phyloP scores from a whole-genome alignment of 2,329 filamentous ascomycete species.

The Colletotrichum phormii region DNA sequence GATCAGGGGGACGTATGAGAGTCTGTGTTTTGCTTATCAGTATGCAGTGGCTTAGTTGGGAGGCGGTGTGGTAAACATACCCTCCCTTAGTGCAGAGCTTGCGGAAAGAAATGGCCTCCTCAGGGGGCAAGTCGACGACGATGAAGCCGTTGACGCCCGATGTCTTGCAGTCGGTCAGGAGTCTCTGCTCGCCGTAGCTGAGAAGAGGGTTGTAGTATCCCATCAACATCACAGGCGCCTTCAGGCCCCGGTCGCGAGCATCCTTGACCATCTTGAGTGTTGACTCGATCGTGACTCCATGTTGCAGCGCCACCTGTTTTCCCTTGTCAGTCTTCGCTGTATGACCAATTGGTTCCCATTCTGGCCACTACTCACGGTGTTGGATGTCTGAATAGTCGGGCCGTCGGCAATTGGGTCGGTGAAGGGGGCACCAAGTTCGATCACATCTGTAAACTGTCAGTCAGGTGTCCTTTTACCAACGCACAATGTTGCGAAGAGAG shows the following conservation, averaged over 20 bases:
- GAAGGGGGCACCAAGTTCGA: conserved; percentile 96
- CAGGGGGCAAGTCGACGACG: conserved; percentile 92
- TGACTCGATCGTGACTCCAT: conserved; percentile 86
- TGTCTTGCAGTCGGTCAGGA: conserved; percentile 85
- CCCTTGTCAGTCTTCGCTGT: background rate
- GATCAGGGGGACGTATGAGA: conserved; percentile 97
- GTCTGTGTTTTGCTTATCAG: conserved; percentile 54
- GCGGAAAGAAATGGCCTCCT: conserved; percentile 94
- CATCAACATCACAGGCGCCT: conserved; percentile 91
- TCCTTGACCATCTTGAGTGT: conserved; percentile 87
- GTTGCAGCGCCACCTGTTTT: conserved; percentile 76
- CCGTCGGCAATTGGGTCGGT: conserved; percentile 98
- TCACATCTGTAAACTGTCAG: conserved; percentile 73
- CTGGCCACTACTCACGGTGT: conserved; percentile 71
- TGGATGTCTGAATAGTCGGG: conserved; percentile 94
- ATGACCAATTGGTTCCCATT: conserved; percentile 11
- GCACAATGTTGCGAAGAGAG: conserved; percentile 41
- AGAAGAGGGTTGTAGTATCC: conserved; percentile 98
- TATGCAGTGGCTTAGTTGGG: background rate
- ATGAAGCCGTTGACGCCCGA: conserved; percentile 97
- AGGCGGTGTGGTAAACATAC: conserved; percentile 56
- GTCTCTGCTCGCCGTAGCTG: conserved; percentile 91
- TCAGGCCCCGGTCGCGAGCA: conserved; percentile 81
- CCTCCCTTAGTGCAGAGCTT: conserved; percentile 83
- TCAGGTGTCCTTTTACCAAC: background rate